Percentiles rank a stretch among this genome's conserved stretches.
Evolutionary conservation across 805 yeast species (phyloP).

Genomic region (Nakazawaea sp.): DNA sequence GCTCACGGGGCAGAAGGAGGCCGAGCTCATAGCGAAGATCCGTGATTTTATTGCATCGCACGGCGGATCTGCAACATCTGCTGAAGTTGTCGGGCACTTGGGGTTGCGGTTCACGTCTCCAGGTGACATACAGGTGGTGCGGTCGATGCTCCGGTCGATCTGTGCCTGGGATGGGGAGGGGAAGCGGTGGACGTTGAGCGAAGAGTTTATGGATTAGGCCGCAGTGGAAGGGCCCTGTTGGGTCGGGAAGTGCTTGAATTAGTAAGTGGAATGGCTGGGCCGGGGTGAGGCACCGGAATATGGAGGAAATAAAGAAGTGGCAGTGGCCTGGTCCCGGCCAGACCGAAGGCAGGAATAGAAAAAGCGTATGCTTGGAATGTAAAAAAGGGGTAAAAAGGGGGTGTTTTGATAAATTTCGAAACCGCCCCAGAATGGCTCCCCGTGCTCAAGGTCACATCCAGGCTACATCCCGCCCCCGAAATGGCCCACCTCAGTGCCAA

Average conservation of each 20-base stretch:
- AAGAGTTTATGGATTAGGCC: conserved; percentile 36
- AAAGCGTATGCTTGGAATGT: too few species aligned
- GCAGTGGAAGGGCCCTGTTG: too few species aligned
- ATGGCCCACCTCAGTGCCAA: too few species aligned
- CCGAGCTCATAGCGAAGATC: conserved; percentile 15
- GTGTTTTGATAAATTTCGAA: too few species aligned
- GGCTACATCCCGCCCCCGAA: too few species aligned
- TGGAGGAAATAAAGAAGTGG: too few species aligned
- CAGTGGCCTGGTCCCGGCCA: too few species aligned
- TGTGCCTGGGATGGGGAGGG: conserved; percentile 57
- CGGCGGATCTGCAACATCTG: conserved; percentile 24
- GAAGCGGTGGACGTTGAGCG: conserved; percentile 61
- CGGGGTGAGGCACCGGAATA: not conserved
- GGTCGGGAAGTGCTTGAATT: too few species aligned
- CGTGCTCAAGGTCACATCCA: too few species aligned
- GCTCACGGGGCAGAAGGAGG: not conserved
- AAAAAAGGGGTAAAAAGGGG: too few species aligned
- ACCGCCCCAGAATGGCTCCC: too few species aligned
- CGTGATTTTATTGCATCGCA: conserved; percentile 22
- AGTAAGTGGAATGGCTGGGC: not conserved
- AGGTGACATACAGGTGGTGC: conserved; percentile 49
- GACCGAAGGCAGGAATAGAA: too few species aligned
- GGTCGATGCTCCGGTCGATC: conserved; percentile 63
- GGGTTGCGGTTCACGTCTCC: conserved; percentile 33
- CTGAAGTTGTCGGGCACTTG: conserved; percentile 19